These are phyloP conservation scores for Diplotaxis tenuifolia DNA, from an alignment of 345 rosid species.

Conservation along the genomic window DNA sequence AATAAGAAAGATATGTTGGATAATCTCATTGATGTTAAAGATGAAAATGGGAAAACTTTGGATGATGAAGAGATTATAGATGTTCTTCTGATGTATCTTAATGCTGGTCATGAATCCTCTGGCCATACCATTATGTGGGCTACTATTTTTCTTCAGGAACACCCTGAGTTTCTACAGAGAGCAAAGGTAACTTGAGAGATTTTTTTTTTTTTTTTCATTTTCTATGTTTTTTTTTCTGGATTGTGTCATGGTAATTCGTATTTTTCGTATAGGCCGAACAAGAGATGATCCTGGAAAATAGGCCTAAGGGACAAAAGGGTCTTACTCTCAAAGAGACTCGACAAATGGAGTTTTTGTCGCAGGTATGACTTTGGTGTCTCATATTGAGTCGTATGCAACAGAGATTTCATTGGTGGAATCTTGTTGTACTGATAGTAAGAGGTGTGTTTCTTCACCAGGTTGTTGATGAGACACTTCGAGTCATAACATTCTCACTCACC, in stretches of 20 bases:
- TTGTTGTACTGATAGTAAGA: neutral
- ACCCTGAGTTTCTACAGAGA: slow-evolving; percentile 47
- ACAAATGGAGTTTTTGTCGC: slow-evolving; percentile 56
- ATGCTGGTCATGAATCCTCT: slow-evolving; percentile 96
- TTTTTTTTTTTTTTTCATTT: neutral
- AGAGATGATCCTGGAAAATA: slow-evolving; percentile 51
- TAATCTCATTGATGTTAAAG: slow-evolving; percentile 56
- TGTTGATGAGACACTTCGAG: slow-evolving; percentile 56
- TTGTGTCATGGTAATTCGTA: neutral
- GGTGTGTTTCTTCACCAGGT: slow-evolving; percentile 38
- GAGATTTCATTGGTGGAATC: neutral
- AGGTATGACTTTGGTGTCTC: slow-evolving; percentile 13
- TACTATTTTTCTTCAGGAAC: slow-evolving; percentile 48
- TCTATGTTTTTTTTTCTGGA: neutral
- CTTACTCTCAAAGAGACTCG: slow-evolving; percentile 63
- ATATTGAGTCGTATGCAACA: neutral
- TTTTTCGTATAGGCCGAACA: slow-evolving; percentile 54
- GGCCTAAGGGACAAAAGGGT: slow-evolving; percentile 51
- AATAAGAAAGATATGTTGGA: slow-evolving; percentile 83
- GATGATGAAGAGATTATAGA: slow-evolving; percentile 76
- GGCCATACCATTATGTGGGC: slow-evolving; percentile 90
- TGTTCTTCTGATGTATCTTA: slow-evolving; percentile 75
- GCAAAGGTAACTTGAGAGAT: slow-evolving; percentile 44
- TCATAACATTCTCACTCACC: slow-evolving; percentile 43
- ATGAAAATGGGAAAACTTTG: slow-evolving; percentile 68